Percentiles rank a stretch among this genome's conserved stretches.
phyloP scores from a whole-genome alignment of 805 yeast species.

The Hanseniaspora jakobsenii region DNA sequence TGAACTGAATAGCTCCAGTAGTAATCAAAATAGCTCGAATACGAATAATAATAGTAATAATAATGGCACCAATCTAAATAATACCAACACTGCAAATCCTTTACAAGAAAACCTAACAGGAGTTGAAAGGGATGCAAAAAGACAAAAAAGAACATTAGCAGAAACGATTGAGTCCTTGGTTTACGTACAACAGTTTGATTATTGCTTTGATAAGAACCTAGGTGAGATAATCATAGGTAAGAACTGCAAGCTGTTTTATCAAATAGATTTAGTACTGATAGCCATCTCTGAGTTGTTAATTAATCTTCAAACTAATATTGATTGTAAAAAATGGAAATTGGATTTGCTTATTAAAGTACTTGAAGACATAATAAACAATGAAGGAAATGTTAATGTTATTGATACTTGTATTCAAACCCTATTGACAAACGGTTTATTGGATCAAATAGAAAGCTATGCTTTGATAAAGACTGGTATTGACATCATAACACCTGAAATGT shows the following conservation, averaged over 20 bases:
- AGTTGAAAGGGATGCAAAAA: not conserved
- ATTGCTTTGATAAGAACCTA: conserved; percentile 22
- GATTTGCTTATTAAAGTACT: conserved; percentile 10
- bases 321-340: conserved; percentile 13
- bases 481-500: conserved; percentile 12
- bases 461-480: conserved; percentile 6
- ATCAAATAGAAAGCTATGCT: conserved; percentile 13
- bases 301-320: not conserved
- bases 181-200: conserved; percentile 11
- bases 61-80: not conserved
- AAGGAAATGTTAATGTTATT: conserved; percentile 1
- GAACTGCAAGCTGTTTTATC: conserved; percentile 12
- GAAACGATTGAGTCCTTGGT: not conserved
- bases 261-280: conserved; percentile 10
- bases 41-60: too few relatives aligned
- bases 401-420: not conserved
- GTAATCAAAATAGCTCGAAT: too few relatives aligned
- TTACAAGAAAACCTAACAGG: not conserved
- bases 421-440: conserved; percentile 6
- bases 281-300: conserved; percentile 8
- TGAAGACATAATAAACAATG: not conserved
- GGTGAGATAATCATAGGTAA: conserved; percentile 22
- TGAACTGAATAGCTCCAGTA: too few relatives aligned
- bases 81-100: not conserved
- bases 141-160: not conserved